Conservation (phyloP, 768 basidiomycete genomes). For the Chlorophyllum brunneum region DNA sequence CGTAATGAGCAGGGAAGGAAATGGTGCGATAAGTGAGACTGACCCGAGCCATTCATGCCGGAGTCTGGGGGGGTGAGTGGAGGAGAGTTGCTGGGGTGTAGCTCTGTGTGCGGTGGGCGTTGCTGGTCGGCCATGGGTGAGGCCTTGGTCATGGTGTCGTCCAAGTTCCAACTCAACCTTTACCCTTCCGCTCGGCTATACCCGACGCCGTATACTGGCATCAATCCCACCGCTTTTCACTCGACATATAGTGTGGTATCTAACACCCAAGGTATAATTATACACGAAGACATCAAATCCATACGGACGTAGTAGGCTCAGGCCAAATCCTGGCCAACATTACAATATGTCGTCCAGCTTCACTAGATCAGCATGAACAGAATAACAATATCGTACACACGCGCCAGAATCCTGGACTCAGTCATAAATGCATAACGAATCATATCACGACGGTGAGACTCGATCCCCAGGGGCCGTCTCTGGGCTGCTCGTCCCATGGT, state of each 20-base stretch:
- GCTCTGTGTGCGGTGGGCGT: not conserved
- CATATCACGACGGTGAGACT: not conserved
- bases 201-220: slow-evolving; percentile 23
- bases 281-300: slow-evolving; percentile 4
- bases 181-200: slow-evolving; percentile 29
- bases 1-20: slow-evolving; percentile 11
- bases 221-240: slow-evolving; percentile 3
- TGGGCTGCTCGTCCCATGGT: slow-evolving; percentile 13
- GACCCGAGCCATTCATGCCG: slow-evolving; percentile 11
- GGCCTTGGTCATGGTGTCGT: slow-evolving; percentile 1
- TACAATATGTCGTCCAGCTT: not conserved
- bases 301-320: too few relatives aligned
- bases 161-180: slow-evolving; percentile 6
- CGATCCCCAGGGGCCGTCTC: slow-evolving; percentile 3
- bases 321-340: slow-evolving; percentile 1
- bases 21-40: slow-evolving; percentile 10
- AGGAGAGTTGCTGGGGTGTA: slow-evolving; percentile 8
- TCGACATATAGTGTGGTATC: slow-evolving; percentile 1
- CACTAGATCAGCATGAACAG: not conserved
- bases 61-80: slow-evolving; percentile 15
- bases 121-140: slow-evolving; percentile 3
- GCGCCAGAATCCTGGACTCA: slow-evolving; percentile 1
- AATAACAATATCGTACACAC: slow-evolving; percentile 11
- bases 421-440: not conserved
- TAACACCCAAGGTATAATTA: not conserved